Evolutionary conservation across 768 basidiomycete species (phyloP).

Genomic region (Podaxis sp.): DNA sequence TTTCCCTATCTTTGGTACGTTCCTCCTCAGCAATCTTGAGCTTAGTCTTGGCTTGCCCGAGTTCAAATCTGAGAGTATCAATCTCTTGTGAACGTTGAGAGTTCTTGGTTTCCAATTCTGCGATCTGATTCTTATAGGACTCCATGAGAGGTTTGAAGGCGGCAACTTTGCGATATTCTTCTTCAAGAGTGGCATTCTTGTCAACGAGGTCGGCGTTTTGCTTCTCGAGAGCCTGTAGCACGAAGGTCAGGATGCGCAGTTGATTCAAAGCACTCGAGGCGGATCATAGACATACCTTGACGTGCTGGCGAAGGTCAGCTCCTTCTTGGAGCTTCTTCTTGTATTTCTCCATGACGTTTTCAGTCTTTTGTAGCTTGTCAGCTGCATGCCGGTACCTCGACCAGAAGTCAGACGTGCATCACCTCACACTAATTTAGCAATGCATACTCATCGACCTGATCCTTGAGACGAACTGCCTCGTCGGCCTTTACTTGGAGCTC

Average conservation of each 20-base stretch:
- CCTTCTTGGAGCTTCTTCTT: constrained; percentile 98
- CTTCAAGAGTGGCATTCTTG: constrained; percentile 88
- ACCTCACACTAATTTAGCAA: background rate
- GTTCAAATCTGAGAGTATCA: constrained; percentile 69
- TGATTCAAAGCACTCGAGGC: background rate
- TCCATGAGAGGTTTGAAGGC: constrained; percentile 90
- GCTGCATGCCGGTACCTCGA: constrained; percentile 86
- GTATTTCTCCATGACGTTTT: constrained; percentile 98
- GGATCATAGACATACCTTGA: constrained; percentile 57
- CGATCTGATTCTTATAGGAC: constrained; percentile 85
- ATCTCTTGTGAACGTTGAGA: constrained; percentile 68
- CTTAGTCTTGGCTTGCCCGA: constrained; percentile 72
- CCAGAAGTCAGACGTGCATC: constrained; percentile 3
- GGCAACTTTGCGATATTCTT: constrained; percentile 85
- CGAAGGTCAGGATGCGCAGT: background rate
- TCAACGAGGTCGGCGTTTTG: constrained; percentile 93
- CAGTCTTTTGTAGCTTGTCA: constrained; percentile 89
- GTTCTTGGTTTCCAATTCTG: constrained; percentile 73
- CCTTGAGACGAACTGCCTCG: constrained; percentile 79
- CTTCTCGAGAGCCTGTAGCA: constrained; percentile 74
- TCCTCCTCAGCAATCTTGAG: constrained; percentile 70
- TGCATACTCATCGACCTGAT: constrained; percentile 91
- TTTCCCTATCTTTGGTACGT: constrained; percentile 76
- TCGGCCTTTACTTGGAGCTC: constrained; percentile 80
- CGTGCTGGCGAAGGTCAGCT: constrained; percentile 82